A percentile compares a stretch with the other conserved stretches of the same genome.
Conservation (phyloP, 257 asterid species). For the Nicotiana undulata region DNA sequence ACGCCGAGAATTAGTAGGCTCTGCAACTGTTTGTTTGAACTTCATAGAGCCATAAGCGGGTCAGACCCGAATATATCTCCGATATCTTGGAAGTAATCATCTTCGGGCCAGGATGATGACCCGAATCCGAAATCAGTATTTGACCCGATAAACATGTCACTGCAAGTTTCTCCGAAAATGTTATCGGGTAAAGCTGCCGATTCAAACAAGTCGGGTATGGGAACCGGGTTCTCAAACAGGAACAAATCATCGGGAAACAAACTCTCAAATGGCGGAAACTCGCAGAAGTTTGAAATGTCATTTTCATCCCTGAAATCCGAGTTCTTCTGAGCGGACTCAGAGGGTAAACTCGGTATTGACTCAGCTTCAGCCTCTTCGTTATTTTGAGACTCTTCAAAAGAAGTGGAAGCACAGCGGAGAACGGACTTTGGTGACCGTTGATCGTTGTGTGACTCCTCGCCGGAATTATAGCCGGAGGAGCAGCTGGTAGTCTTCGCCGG, state of each 20-base stretch:
- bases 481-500: constrained; percentile 15
- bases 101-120: constrained; percentile 28
- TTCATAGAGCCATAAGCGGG: constrained; percentile 53
- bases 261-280: constrained; percentile 23
- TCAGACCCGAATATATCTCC: constrained; percentile 94
- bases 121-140: constrained; percentile 34
- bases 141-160: constrained; percentile 38
- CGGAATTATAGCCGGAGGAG: constrained; percentile 62
- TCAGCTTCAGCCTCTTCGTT: constrained; percentile 44
- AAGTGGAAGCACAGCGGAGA: constrained; percentile 38
- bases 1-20: background rate
- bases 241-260: constrained; percentile 40
- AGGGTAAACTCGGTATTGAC: constrained; percentile 20
- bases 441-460: constrained; percentile 52
- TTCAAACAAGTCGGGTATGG: constrained; percentile 45
- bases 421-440: constrained; percentile 75
- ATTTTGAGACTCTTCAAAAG: constrained; percentile 28
- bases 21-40: background rate
- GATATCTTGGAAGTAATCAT: constrained; percentile 60
- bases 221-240: constrained; percentile 38
- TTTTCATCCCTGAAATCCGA: background rate
- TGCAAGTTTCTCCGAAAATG: constrained; percentile 27
- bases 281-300: constrained; percentile 21
- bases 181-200: constrained; percentile 29
- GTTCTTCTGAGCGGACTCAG: background rate